Base-by-base conservation (phyloP, 345 rosid species). In the Noccaea bulbosa region DNA sequence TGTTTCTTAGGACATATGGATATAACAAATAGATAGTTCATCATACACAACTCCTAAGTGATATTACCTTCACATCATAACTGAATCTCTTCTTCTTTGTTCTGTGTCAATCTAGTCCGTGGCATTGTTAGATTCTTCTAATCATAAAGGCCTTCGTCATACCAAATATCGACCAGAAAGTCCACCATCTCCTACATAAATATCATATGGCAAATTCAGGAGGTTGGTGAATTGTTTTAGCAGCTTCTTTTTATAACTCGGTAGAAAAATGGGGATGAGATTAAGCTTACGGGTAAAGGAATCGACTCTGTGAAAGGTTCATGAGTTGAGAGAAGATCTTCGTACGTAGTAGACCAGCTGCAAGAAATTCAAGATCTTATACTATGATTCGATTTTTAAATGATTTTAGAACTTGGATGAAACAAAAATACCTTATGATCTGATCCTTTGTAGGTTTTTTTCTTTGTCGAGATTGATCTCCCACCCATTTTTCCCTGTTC, bases 261-360 rank as follows among this genome's bases (percentile, higher is more conserved):
- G 60, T 9, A 47, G 12, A 12, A 57, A 40, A 7, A 37, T 27
- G 30, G 41, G 1, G 54, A 50, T 56, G 17, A 38, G n/a, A 43
- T 37, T 12, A 68, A 60, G 59, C 87, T 83, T 86, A 92, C 96
- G 1, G 96, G 79, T 72, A 92, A 85, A 79, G 98, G 95, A 47
- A 92, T 92, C 7, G 88, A 80, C 80, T 87, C 83, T 0, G 97
- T 67, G 81, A 92, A 92, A 39, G 97, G 97, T 59, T 87, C 92
- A 43, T 81, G 80, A 44, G 86, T 85, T 59, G 85, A 82, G 50
- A 92, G 93, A 56, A 90, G 86, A 57, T 90, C 98, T 72, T 90
- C 98, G 61, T 90, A 90, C 8, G 96, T 82, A 20, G 85, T 87
- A 6, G 97, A 83, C 97, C 98, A 90, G 86, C 98, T 92, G 87